Conservation (phyloP, 352 stramenopile genomes). For the Globisporangium mamillatum region DNA sequence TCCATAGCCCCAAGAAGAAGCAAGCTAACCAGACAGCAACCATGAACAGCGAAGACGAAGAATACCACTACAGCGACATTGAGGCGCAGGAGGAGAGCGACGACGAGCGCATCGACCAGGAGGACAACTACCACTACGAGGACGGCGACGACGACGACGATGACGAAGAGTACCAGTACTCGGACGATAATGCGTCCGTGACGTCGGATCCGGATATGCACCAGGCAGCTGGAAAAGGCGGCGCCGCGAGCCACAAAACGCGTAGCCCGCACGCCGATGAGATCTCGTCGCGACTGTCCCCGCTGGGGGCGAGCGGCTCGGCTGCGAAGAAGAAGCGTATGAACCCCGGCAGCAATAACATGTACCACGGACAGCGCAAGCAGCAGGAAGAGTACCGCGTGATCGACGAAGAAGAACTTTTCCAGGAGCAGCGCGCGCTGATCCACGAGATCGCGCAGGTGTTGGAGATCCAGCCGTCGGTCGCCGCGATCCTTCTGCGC, state of each 20-base stretch:
- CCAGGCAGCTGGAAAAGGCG: slow-evolving; percentile 11
- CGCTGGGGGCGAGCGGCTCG: slow-evolving; percentile 32
- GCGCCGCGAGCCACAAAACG: slow-evolving; percentile 26
- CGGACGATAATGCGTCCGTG: slow-evolving; percentile 46
- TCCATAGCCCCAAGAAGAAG: background rate
- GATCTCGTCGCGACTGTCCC: slow-evolving; percentile 32
- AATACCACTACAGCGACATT: slow-evolving; percentile 85
- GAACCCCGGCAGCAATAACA: slow-evolving; percentile 26
- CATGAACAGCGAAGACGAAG: slow-evolving; percentile 43
- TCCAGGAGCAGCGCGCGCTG: slow-evolving; percentile 55
- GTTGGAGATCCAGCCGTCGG: slow-evolving; percentile 58
- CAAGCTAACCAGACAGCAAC: background rate
- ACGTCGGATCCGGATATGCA: slow-evolving; percentile 23
- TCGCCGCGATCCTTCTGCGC: slow-evolving; percentile 74
- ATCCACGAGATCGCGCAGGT: slow-evolving; percentile 76
- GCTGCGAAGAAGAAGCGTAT: slow-evolving; percentile 76
- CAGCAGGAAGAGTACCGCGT: slow-evolving; percentile 70
- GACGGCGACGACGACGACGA: slow-evolving; percentile 21
- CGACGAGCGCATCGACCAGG: slow-evolving; percentile 13
- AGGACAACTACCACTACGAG: slow-evolving; percentile 20
- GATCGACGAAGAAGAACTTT: slow-evolving; percentile 81
- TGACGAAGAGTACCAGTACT: slow-evolving; percentile 63
- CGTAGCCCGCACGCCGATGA: slow-evolving; percentile 21
- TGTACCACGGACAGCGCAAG: slow-evolving; percentile 25
- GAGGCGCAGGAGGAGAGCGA: slow-evolving; percentile 57